A percentile compares a stretch with the other conserved stretches of the same genome.
Evolutionary conservation across 1,284 basidiomycete species (phyloP).

Genomic region (Leccinum solheimii): DNA sequence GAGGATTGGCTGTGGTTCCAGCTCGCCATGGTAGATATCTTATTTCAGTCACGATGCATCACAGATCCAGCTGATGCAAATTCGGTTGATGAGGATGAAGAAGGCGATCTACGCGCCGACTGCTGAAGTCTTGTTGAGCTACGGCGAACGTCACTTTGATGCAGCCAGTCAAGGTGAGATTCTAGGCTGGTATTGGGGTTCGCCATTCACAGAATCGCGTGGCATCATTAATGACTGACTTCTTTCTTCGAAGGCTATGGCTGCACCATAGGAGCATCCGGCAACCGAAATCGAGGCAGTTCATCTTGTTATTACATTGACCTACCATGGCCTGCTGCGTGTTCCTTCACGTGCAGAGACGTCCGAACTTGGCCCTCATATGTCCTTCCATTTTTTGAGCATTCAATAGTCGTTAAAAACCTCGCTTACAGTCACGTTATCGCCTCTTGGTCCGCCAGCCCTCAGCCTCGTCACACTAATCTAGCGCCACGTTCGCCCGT

Average conservation of each 20-base stretch:
- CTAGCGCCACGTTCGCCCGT: slow-evolving; percentile 91
- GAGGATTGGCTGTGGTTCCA: slow-evolving; percentile 99
- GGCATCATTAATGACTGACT: neutral
- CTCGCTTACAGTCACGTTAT: slow-evolving; percentile 55
- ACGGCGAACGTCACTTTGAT: slow-evolving; percentile 68
- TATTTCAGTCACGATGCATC: neutral
- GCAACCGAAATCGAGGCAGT: slow-evolving; percentile 93
- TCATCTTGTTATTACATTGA: slow-evolving; percentile 88
- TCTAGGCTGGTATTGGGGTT: slow-evolving; percentile 46
- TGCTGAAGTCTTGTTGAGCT: slow-evolving; percentile 82
- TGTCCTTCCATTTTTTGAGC: too few species aligned
- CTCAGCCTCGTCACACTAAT: slow-evolving; percentile 85
- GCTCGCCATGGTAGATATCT: slow-evolving; percentile 69
- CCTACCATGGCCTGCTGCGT: slow-evolving; percentile 91
- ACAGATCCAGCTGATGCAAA: slow-evolving; percentile 1
- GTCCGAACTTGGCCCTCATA: too few species aligned
- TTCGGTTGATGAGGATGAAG: slow-evolving; percentile 74
- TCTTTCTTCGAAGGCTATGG: slow-evolving; percentile 50
- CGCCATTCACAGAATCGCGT: slow-evolving; percentile 25
- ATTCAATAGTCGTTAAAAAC: too few species aligned
- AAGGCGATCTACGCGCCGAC: slow-evolving; percentile 75
- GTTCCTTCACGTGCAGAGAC: slow-evolving; percentile 72
- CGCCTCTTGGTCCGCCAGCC: slow-evolving; percentile 61
- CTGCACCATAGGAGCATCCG: slow-evolving; percentile 85
- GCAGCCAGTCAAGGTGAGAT: too few species aligned